Conservation (phyloP, 495 filamentous ascomycete species). For the Tirmania nivea region DNA sequence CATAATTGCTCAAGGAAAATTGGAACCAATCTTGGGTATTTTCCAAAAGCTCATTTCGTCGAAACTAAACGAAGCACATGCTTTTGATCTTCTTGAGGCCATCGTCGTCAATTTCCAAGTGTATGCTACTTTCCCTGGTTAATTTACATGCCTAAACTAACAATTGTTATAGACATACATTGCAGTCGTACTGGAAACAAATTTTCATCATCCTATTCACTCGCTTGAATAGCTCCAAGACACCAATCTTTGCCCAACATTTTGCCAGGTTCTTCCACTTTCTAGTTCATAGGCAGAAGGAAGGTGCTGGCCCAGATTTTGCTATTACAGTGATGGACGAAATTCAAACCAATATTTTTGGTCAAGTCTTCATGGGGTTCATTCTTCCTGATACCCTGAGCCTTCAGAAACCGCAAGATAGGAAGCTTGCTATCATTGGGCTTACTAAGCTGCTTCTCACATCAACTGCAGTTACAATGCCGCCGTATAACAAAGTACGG, state of each 20-base stretch:
- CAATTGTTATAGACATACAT: constrained; percentile 26
- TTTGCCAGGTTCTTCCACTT: constrained; percentile 88
- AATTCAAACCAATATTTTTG: constrained; percentile 62
- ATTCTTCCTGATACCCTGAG: constrained; percentile 75
- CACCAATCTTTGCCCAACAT: constrained; percentile 55
- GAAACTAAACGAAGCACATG: constrained; percentile 57
- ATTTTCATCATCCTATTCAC: constrained; percentile 68
- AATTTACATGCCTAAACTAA: constrained; percentile 11
- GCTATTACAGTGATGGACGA: constrained; percentile 60
- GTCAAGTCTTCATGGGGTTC: constrained; percentile 58
- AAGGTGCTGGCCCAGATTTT: constrained; percentile 77
- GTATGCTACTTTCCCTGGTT: constrained; percentile 25
- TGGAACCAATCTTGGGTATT: constrained; percentile 65
- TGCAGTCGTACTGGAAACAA: constrained; percentile 55
- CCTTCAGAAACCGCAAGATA: constrained; percentile 65
- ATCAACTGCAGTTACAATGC: constrained; percentile 52
- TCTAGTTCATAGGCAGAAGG: constrained; percentile 48
- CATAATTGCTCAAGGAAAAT: constrained; percentile 52
- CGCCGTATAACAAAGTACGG: constrained; percentile 69
- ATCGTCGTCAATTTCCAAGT: constrained; percentile 47
- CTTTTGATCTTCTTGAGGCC: constrained; percentile 73
- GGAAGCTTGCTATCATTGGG: constrained; percentile 81
- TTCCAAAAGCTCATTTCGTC: constrained; percentile 66
- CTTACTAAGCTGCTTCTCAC: constrained; percentile 75
- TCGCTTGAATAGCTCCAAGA: constrained; percentile 52